Conservation (phyloP, 352 stramenopile genomes). For the Globisporangium lucens region DNA sequence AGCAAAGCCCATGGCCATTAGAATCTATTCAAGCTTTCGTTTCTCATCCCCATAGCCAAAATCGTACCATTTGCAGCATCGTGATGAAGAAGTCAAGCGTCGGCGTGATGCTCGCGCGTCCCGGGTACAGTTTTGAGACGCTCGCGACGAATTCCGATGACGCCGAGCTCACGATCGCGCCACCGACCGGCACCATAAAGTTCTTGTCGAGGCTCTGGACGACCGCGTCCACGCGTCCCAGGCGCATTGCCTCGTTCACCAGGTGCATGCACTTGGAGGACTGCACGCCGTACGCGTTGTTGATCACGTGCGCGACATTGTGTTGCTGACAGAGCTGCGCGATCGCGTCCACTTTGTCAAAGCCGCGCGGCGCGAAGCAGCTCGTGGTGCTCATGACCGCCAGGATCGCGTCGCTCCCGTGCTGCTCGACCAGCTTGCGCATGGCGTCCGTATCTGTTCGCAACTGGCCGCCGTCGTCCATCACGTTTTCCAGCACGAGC, state of each 20-base stretch:
- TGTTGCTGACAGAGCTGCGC: slow-evolving; percentile 83
- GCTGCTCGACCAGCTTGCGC: slow-evolving; percentile 45
- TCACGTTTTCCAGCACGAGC: slow-evolving; percentile 80
- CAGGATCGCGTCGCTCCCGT: slow-evolving; percentile 75
- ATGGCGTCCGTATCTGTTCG: slow-evolving; percentile 90
- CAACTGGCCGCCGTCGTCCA: slow-evolving; percentile 63
- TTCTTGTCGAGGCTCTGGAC: slow-evolving; percentile 99
- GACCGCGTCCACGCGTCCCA: slow-evolving; percentile 94
- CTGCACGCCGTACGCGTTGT: slow-evolving; percentile 99
- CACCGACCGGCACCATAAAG: slow-evolving; percentile 97
- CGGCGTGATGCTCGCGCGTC: slow-evolving; percentile 93
- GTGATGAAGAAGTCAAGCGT: slow-evolving; percentile 99
- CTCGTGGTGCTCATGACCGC: slow-evolving; percentile 97
- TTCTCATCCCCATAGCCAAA: background rate
- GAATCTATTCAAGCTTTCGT: background rate
- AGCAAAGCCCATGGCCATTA: background rate
- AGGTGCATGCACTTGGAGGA: slow-evolving; percentile 92
- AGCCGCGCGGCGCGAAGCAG: slow-evolving; percentile 97
- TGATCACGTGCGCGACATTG: slow-evolving; percentile 95
- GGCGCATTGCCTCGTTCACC: slow-evolving; percentile 87
- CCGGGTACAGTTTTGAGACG: slow-evolving; percentile 94
- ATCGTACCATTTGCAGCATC: slow-evolving; percentile 95
- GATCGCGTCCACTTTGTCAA: slow-evolving; percentile 93
- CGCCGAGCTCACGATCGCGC: slow-evolving; percentile 79
- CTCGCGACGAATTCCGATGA: slow-evolving; percentile 71